A percentile compares a stretch with the other conserved stretches of the same genome.
These are phyloP conservation scores for Chaetomidium leptoderma DNA, from an alignment of 495 filamentous ascomycete species.

Conservation along the genomic window DNA sequence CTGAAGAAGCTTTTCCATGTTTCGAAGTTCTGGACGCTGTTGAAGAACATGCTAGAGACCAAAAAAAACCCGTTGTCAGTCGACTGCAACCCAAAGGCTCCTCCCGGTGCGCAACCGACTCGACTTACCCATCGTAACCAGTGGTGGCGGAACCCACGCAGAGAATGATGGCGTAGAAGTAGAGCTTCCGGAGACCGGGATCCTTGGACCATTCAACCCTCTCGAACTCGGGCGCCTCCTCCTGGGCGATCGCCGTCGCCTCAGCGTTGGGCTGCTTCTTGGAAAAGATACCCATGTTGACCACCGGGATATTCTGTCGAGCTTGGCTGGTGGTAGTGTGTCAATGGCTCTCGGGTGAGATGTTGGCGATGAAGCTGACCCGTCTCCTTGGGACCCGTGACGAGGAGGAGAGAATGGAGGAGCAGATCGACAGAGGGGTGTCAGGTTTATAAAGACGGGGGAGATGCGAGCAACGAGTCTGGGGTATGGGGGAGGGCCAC, in stretches of 20 bases:
- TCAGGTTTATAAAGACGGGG: too few relatives aligned
- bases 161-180: slow-evolving; percentile 54
- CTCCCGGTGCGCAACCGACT: neutral
- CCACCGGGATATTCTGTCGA: slow-evolving; percentile 9
- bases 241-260: slow-evolving; percentile 37
- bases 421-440: slow-evolving; percentile 19
- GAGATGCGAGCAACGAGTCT: slow-evolving; percentile 7
- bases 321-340: slow-evolving; percentile 5
- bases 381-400: slow-evolving; percentile 25
- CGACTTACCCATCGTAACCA: slow-evolving; percentile 59
- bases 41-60: slow-evolving; percentile 49
- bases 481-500: slow-evolving; percentile 16
- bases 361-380: slow-evolving; percentile 20
- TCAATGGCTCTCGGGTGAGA: slow-evolving; percentile 14
- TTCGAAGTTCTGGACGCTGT: slow-evolving; percentile 50
- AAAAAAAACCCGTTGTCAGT: slow-evolving; percentile 9
- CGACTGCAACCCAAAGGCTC: neutral
- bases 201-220: slow-evolving; percentile 57
- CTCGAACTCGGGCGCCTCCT: slow-evolving; percentile 56
- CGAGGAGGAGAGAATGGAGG: slow-evolving; percentile 16
- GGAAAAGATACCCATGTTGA: slow-evolving; percentile 33
- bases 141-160: slow-evolving; percentile 60
- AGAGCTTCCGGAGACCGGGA: slow-evolving; percentile 57
- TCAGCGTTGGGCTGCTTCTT: slow-evolving; percentile 39
- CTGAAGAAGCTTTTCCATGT: slow-evolving; percentile 49